A percentile compares a stretch with the other conserved stretches of the same genome.
Evolutionary conservation across 176 grass and related monocot genomes (phyloP).

Genomic region (Eleusine indica): DNA sequence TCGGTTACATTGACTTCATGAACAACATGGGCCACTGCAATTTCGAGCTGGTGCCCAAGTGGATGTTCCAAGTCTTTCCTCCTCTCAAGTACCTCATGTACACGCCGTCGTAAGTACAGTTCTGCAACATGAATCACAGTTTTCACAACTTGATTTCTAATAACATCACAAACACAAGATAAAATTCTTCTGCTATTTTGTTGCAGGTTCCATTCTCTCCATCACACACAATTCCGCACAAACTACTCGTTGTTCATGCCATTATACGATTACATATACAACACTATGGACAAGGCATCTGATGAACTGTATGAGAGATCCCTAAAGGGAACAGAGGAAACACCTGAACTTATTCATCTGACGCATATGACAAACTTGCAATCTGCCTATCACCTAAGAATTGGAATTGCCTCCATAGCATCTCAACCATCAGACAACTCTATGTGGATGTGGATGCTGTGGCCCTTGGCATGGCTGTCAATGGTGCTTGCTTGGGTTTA

Average conservation of each 20-base stretch:
- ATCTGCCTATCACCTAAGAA: constrained; percentile 72
- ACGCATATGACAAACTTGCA: constrained; percentile 79
- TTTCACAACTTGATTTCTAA: neutral
- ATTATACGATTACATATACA: constrained; percentile 93
- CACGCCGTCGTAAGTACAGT: constrained; percentile 88
- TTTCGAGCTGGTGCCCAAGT: constrained; percentile 84
- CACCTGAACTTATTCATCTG: constrained; percentile 70
- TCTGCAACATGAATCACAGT: neutral
- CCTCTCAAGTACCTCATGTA: constrained; percentile 98
- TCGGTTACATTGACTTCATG: constrained; percentile 91
- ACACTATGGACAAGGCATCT: constrained; percentile 81
- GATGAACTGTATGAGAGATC: constrained; percentile 75
- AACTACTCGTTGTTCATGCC: constrained; percentile 97
- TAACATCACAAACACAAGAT: neutral
- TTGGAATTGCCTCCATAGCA: constrained; percentile 85
- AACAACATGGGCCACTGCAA: constrained; percentile 99
- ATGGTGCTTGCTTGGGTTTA: constrained; percentile 73
- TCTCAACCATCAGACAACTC: constrained; percentile 61
- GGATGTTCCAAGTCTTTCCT: constrained; percentile 75
- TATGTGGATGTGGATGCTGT: constrained; percentile 63
- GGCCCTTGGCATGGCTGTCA: constrained; percentile 65
- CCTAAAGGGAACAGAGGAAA: constrained; percentile 70
- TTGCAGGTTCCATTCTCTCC: constrained; percentile 89
- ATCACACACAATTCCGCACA: constrained; percentile 95
- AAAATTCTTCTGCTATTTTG: neutral